Evolutionary conservation across 192 early-diverging fungal species (phyloP).

Genomic region (Umbelopsis ramanniana): DNA sequence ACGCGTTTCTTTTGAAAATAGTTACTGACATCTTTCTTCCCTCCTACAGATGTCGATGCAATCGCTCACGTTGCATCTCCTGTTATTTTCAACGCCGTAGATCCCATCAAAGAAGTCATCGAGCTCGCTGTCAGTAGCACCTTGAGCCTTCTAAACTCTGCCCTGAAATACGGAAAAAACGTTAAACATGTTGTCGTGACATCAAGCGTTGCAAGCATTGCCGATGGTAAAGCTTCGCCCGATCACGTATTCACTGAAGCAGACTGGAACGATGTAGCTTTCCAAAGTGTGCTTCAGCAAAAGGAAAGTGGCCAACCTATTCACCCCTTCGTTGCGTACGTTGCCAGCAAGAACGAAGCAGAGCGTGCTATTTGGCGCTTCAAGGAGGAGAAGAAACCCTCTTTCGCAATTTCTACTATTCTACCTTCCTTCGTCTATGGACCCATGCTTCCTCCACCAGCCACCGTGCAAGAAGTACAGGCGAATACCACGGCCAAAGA

Average conservation of each 20-base stretch:
- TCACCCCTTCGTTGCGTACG: neutral
- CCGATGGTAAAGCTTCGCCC: neutral
- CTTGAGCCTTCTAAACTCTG: slow-evolving; percentile 41
- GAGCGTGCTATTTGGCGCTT: slow-evolving; percentile 13
- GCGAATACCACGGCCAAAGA: neutral
- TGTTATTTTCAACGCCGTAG: slow-evolving; percentile 28
- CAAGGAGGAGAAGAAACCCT: neutral
- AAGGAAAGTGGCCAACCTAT: neutral
- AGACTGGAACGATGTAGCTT: slow-evolving; percentile 1
- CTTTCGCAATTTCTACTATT: neutral
- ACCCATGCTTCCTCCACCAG: neutral
- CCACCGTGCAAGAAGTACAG: neutral
- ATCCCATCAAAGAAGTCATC: slow-evolving; percentile 42
- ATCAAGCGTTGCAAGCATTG: slow-evolving; percentile 39
- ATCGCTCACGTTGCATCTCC: slow-evolving; percentile 51
- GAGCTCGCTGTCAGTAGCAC: slow-evolving; percentile 53
- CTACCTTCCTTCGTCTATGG: neutral
- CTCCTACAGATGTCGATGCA: slow-evolving; percentile 29
- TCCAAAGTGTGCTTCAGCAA: neutral
- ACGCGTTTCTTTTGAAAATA: neutral
- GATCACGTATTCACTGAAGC: neutral
- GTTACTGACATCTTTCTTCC: neutral
- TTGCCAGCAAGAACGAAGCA: slow-evolving; percentile 3
- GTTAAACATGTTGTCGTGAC: slow-evolving; percentile 52
- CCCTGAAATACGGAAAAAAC: slow-evolving; percentile 12